Conservation (phyloP, 2,329 filamentous ascomycete species). For the Neofusicoccum umdonicola region DNA sequence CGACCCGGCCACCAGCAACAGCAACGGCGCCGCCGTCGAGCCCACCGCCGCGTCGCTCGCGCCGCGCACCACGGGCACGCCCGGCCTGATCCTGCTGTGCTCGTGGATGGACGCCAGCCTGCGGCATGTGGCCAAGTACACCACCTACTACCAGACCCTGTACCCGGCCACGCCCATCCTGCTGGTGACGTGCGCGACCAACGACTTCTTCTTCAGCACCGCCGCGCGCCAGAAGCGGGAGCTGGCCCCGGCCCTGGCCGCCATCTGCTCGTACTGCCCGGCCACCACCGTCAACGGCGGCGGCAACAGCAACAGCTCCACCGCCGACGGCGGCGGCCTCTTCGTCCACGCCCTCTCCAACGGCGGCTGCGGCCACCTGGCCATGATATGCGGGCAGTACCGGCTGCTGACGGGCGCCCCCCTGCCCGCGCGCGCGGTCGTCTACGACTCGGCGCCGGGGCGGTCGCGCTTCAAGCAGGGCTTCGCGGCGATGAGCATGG, state of each 20-base stretch:
- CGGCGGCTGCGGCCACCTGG: constrained; percentile 34
- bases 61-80: constrained; percentile 9
- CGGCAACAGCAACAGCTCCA: constrained; percentile 22
- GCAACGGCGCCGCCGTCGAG: constrained; percentile 12
- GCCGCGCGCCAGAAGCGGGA: constrained; percentile 21
- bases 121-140: constrained; percentile 40
- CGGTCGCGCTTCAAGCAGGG: constrained; percentile 3
- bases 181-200: constrained; percentile 29
- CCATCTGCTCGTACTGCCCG: constrained; percentile 25
- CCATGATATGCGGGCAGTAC: constrained; percentile 34
- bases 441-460: constrained; percentile 36
- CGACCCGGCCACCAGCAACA: constrained; percentile 21
- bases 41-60: background rate
- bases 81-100: constrained; percentile 32
- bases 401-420: constrained; percentile 20
- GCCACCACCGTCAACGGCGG: constrained; percentile 7
- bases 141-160: constrained; percentile 28
- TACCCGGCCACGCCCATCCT: constrained; percentile 33
- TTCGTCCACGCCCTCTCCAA: constrained; percentile 38
- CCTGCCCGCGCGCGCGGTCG: constrained; percentile 30
- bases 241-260: constrained; percentile 27
- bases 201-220: constrained; percentile 31
- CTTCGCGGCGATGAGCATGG: constrained; percentile 1
- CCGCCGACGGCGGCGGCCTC: constrained; percentile 22
- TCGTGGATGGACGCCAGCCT: constrained; percentile 36